Percentiles rank a stretch among this genome's conserved stretches.
Evolutionary conservation across 257 asterid species (phyloP).

Genomic region (Solanum medicagineum): DNA sequence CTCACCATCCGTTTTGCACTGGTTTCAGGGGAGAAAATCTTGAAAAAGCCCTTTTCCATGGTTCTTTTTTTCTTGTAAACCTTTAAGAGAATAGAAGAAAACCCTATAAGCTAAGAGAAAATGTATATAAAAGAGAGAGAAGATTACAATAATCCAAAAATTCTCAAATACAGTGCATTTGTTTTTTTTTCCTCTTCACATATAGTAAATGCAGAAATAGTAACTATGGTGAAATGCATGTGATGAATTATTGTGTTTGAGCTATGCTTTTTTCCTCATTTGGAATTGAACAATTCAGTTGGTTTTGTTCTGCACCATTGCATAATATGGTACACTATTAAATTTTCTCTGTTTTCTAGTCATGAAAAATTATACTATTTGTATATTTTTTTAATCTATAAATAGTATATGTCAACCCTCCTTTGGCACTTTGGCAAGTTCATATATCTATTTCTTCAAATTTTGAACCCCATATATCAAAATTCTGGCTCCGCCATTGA

Average conservation of each 20-base stretch:
- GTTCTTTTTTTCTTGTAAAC: background rate
- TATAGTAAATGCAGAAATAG: background rate
- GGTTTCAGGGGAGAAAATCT: background rate
- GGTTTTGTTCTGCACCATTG: background rate
- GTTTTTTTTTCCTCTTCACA: background rate
- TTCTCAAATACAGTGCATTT: background rate
- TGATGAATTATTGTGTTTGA: background rate
- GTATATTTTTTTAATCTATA: too few relatives aligned
- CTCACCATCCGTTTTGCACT: background rate
- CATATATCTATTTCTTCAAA: too few relatives aligned
- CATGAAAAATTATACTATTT: too few relatives aligned
- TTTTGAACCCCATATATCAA: too few relatives aligned
- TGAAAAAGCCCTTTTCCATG: background rate
- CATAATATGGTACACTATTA: background rate
- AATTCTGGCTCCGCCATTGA: too few relatives aligned
- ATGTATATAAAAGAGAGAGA: background rate
- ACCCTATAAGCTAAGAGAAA: background rate
- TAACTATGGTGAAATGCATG: background rate
- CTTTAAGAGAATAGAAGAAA: background rate
- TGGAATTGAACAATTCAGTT: background rate
- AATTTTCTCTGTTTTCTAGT: too few relatives aligned
- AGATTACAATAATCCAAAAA: background rate
- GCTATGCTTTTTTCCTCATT: background rate
- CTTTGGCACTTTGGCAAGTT: too few relatives aligned
- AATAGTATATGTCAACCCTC: too few relatives aligned